These are phyloP conservation scores for Piper longum DNA, from an alignment of 164 flowering plant genomes.

Conservation along the genomic window DNA sequence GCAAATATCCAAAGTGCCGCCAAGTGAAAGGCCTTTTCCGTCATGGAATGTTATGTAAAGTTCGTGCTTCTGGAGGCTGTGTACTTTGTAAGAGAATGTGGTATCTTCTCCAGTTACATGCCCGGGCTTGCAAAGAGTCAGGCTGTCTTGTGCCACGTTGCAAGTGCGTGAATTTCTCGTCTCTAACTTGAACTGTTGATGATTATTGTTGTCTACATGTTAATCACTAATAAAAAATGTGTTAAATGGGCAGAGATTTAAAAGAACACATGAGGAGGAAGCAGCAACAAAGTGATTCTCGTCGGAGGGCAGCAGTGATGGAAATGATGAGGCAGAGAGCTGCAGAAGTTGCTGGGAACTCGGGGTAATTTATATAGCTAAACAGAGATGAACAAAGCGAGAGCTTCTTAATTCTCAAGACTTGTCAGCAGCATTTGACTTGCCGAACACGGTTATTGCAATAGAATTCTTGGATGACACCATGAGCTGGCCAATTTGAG, in stretches of 20 bases:
- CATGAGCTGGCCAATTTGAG: background rate
- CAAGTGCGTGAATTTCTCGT: slow-evolving; percentile 33
- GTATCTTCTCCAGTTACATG: slow-evolving; percentile 95
- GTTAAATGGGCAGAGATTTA: slow-evolving; percentile 48
- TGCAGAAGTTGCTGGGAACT: slow-evolving; percentile 32
- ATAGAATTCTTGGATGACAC: background rate
- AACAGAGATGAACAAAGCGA: background rate
- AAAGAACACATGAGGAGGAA: slow-evolving; percentile 79
- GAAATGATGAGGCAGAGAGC: slow-evolving; percentile 99
- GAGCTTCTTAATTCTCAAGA: background rate
- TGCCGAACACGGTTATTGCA: background rate
- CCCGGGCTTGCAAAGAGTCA: slow-evolving; percentile 94
- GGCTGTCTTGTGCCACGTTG: slow-evolving; percentile 93
- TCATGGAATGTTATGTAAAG: slow-evolving; percentile 74
- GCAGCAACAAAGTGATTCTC: slow-evolving; percentile 88
- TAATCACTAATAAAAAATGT: too few species aligned
- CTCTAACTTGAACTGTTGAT: background rate
- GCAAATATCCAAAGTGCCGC: slow-evolving; percentile 87
- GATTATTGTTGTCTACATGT: too few species aligned
- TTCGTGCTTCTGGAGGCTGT: slow-evolving; percentile 91
- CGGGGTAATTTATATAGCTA: background rate
- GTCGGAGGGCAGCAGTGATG: slow-evolving; percentile 96
- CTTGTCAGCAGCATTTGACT: background rate
- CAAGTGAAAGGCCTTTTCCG: slow-evolving; percentile 97
- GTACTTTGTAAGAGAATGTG: slow-evolving; percentile 94